phyloP scores from a whole-genome alignment of 2,329 filamentous ascomycete genomes.

The Calonectria fujianensis region DNA sequence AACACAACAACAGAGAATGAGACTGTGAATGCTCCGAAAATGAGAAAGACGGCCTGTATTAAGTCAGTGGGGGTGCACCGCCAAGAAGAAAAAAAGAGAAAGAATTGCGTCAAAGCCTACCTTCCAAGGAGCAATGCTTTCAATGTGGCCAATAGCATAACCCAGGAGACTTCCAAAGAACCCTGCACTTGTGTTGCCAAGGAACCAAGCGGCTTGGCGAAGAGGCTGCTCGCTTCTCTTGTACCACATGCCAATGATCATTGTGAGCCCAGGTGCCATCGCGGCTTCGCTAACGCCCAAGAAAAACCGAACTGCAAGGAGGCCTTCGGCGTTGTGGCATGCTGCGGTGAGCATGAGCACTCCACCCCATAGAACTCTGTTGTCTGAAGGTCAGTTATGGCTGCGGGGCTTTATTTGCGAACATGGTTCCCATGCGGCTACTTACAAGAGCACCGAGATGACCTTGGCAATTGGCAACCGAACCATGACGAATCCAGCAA shows the following conservation, averaged over 20 bases:
- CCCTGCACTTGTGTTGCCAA: slow-evolving; percentile 57
- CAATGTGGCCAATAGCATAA: slow-evolving; percentile 57
- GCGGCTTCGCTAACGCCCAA: slow-evolving; percentile 58
- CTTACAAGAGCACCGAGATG: slow-evolving; percentile 48
- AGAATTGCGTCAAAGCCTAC: slow-evolving; percentile 49
- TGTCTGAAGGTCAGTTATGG: background rate
- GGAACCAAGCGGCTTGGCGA: slow-evolving; percentile 59
- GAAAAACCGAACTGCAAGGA: slow-evolving; percentile 59
- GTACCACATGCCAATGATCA: slow-evolving; percentile 60
- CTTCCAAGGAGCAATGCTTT: slow-evolving; percentile 52
- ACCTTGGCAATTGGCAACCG: slow-evolving; percentile 54
- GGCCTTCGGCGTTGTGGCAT: slow-evolving; percentile 55
- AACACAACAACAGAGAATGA: slow-evolving; percentile 46
- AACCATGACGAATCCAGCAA: slow-evolving; percentile 51
- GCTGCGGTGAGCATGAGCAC: slow-evolving; percentile 67
- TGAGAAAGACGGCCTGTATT: slow-evolving; percentile 47
- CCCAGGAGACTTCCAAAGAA: slow-evolving; percentile 56
- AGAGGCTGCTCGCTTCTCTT: slow-evolving; percentile 56
- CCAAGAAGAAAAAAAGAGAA: background rate
- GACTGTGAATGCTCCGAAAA: slow-evolving; percentile 50
- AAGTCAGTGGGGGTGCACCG: background rate
- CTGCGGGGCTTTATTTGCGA: background rate
- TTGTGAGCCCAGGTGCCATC: slow-evolving; percentile 56
- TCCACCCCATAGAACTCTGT: slow-evolving; percentile 58
- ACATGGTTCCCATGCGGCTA: background rate